Evolutionary conservation across 1,139 yeast genomes (phyloP).

Genomic region (Hansenula sp.): DNA sequence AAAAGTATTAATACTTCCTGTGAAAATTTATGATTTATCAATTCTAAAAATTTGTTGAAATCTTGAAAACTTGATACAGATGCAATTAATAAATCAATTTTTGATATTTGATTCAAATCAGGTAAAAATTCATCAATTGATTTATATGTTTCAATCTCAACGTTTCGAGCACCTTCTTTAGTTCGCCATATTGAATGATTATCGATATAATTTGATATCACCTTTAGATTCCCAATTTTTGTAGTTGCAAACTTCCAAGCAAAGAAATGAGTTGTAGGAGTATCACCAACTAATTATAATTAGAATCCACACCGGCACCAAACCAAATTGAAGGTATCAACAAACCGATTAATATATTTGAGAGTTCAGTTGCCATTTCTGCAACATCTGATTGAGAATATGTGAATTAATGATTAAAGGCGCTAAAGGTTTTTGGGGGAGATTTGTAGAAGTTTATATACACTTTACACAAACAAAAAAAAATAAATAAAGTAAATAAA

Average conservation of each 20-base stretch:
- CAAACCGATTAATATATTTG: too few species aligned
- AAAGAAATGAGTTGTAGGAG: slow-evolving; percentile 13
- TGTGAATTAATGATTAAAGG: too few species aligned
- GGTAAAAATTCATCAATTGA: neutral
- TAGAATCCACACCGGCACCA: neutral
- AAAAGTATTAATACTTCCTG: slow-evolving; percentile 5
- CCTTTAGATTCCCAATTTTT: neutral
- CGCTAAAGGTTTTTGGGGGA: too few species aligned
- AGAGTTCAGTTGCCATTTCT: too few species aligned
- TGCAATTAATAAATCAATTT: neutral
- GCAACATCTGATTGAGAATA: too few species aligned
- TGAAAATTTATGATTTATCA: neutral
- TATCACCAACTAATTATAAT: slow-evolving; percentile 15
- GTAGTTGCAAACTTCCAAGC: slow-evolving; percentile 4
- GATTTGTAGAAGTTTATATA: too few species aligned
- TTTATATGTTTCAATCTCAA: neutral
- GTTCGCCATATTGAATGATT: neutral
- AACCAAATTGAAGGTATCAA: too few species aligned
- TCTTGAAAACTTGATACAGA: neutral
- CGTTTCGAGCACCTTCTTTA: too few species aligned
- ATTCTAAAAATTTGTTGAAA: too few species aligned
- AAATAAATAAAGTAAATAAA: too few species aligned
- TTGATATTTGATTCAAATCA: neutral
- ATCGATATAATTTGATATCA: neutral
- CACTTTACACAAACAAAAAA: too few species aligned